phyloP scores from a whole-genome alignment of 768 basidiomycete genomes.

The Podaxis sp. region DNA sequence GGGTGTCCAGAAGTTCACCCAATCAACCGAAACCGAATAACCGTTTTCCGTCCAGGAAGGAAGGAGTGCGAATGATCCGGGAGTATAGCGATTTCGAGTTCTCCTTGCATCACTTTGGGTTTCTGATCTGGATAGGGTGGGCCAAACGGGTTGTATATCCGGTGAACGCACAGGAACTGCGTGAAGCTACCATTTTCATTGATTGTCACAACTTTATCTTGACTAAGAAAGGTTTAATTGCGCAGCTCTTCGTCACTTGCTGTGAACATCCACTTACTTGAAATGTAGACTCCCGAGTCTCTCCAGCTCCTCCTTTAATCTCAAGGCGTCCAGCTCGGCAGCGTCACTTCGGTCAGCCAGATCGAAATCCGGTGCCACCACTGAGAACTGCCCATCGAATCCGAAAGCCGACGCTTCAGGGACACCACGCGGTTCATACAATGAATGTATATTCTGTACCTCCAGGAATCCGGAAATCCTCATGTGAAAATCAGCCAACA shows the following conservation, averaged over 20 bases:
- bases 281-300: conserved; percentile 36
- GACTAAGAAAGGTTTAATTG: conserved; percentile 19
- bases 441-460: conserved; percentile 33
- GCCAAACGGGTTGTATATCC: conserved; percentile 22
- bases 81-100: conserved; percentile 52
- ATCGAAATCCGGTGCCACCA: conserved; percentile 41
- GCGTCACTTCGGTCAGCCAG: conserved; percentile 32
- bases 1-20: conserved; percentile 30
- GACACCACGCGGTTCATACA: conserved; percentile 22
- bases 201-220: conserved; percentile 31
- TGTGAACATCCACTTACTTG: conserved; percentile 23
- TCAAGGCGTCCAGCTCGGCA: conserved; percentile 27
- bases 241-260: neutral
- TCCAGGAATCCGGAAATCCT: conserved; percentile 33
- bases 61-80: conserved; percentile 53
- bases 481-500: conserved; percentile 27
- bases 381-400: conserved; percentile 53
- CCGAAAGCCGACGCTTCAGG: conserved; percentile 33
- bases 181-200: conserved; percentile 34
- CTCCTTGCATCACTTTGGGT: conserved; percentile 42
- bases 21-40: conserved; percentile 52
- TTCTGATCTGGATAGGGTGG: conserved; percentile 6
- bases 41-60: conserved; percentile 54
- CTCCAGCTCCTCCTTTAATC: conserved; percentile 35
- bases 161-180: conserved; percentile 36